Conservation (phyloP, 345 rosid species). For the Pugionium cornutum region DNA sequence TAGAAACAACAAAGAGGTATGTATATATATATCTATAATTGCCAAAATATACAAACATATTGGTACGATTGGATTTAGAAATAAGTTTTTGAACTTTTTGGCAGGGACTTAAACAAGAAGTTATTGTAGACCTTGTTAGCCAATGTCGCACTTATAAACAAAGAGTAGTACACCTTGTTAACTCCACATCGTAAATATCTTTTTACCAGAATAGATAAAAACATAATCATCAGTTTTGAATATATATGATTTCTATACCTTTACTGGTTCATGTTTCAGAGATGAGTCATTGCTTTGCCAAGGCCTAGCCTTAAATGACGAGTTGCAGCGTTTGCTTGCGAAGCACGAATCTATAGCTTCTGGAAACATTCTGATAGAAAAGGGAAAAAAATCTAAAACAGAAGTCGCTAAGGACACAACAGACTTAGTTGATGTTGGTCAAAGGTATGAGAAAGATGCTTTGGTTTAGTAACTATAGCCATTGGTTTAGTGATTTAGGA, state of each 20-base stretch:
- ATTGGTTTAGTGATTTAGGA: slow-evolving; percentile 3
- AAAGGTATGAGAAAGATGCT: slow-evolving; percentile 25
- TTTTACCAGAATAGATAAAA: no score
- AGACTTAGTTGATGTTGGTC: slow-evolving; percentile 50
- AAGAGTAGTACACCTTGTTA: slow-evolving; percentile 96
- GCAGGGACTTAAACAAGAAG: slow-evolving; percentile 95
- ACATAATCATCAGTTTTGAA: not conserved
- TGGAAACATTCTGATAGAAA: slow-evolving; percentile 47
- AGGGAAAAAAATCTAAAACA: slow-evolving; percentile 48
- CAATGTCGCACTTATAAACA: slow-evolving; percentile 96
- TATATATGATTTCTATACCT: not conserved
- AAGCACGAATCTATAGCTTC: slow-evolving; percentile 85
- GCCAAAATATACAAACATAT: not conserved
- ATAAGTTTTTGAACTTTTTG: not conserved
- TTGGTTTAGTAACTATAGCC: slow-evolving; percentile 1
- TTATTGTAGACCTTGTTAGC: slow-evolving; percentile 86
- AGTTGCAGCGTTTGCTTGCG: slow-evolving; percentile 85
- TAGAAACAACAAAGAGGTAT: slow-evolving; percentile 85
- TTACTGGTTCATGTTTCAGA: slow-evolving; percentile 44
- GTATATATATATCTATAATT: not conserved
- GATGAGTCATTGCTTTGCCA: slow-evolving; percentile 92
- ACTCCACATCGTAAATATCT: slow-evolving; percentile 82
- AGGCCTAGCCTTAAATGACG: slow-evolving; percentile 91
- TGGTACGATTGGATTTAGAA: slow-evolving; percentile 2
- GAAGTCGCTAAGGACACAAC: slow-evolving; percentile 43